Evolutionary conservation across 805 yeast species (phyloP).

Genomic region (Wickerhamiella sorbophila): DNA sequence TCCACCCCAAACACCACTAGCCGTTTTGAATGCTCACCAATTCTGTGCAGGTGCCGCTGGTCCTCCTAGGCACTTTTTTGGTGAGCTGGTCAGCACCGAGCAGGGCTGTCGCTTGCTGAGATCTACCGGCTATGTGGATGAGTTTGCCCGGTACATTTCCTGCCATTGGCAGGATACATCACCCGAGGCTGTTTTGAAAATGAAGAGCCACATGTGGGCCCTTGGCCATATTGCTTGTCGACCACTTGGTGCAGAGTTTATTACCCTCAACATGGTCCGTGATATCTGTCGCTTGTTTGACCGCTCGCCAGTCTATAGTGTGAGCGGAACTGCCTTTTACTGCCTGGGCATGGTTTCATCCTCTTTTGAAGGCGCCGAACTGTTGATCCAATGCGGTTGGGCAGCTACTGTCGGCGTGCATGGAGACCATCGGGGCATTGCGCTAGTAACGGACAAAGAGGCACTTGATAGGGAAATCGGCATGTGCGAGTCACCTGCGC

Average conservation of each 20-base stretch:
- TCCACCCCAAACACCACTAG: neutral
- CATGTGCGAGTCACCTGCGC: neutral
- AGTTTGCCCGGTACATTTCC: slow-evolving; percentile 22
- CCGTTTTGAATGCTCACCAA: neutral
- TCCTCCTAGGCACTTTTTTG: slow-evolving; percentile 58
- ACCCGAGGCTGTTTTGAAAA: slow-evolving; percentile 28
- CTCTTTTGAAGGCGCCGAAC: slow-evolving; percentile 69
- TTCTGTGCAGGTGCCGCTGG: neutral
- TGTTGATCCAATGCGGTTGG: slow-evolving; percentile 76
- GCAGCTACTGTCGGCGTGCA: slow-evolving; percentile 29
- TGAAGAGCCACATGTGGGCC: slow-evolving; percentile 78
- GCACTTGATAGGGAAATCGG: neutral
- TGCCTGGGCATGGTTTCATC: slow-evolving; percentile 60
- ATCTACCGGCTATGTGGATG: slow-evolving; percentile 30
- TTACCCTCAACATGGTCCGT: slow-evolving; percentile 31
- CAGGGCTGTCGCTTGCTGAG: slow-evolving; percentile 59
- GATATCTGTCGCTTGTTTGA: slow-evolving; percentile 40
- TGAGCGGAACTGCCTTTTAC: slow-evolving; percentile 66
- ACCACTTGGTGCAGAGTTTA: slow-evolving; percentile 46
- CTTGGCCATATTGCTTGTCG: slow-evolving; percentile 72
- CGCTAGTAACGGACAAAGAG: slow-evolving; percentile 22
- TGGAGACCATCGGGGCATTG: slow-evolving; percentile 13
- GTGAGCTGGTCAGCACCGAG: slow-evolving; percentile 62
- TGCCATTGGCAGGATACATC: slow-evolving; percentile 18
- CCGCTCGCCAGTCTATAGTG: slow-evolving; percentile 37